Percentiles rank a stretch among this genome's conserved stretches.
Conservation (phyloP, 257 asterid species). For the Solanum dulcamara region DNA sequence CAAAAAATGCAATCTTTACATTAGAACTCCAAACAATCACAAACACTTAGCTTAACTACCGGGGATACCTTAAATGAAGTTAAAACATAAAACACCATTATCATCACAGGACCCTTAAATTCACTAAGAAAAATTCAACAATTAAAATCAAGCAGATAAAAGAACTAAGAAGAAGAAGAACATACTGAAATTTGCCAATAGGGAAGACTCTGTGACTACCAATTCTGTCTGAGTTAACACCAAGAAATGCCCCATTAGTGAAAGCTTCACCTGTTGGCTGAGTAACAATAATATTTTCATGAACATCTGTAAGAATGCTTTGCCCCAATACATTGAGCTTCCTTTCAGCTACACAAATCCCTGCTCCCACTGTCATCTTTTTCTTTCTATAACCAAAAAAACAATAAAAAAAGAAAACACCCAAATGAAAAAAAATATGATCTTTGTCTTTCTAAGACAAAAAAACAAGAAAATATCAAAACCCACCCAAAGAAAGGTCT, state of each 20-base stretch:
- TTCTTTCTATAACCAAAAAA: neutral
- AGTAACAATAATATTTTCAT: constrained; percentile 38
- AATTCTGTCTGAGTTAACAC: constrained; percentile 54
- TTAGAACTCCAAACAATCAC: neutral
- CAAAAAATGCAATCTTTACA: neutral
- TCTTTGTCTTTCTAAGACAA: neutral
- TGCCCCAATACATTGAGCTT: constrained; percentile 55
- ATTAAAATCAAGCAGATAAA: neutral
- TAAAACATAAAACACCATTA: neutral
- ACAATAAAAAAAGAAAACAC: neutral
- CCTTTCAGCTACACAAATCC: constrained; percentile 50
- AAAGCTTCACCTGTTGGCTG: constrained; percentile 58
- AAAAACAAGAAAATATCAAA: neutral
- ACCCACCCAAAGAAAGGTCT: neutral
- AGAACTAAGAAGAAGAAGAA: neutral
- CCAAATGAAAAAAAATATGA: neutral
- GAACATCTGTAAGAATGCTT: constrained; percentile 47
- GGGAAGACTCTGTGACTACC: constrained; percentile 75
- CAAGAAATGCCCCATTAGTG: constrained; percentile 66
- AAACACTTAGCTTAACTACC: neutral
- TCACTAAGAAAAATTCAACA: neutral
- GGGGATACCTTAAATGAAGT: neutral
- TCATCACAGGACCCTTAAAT: neutral
- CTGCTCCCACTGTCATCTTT: constrained; percentile 32
- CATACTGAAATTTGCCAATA: constrained; percentile 65